Evolutionary conservation across 306 rosid species (phyloP).

Genomic region (Rosa lucieae): DNA sequence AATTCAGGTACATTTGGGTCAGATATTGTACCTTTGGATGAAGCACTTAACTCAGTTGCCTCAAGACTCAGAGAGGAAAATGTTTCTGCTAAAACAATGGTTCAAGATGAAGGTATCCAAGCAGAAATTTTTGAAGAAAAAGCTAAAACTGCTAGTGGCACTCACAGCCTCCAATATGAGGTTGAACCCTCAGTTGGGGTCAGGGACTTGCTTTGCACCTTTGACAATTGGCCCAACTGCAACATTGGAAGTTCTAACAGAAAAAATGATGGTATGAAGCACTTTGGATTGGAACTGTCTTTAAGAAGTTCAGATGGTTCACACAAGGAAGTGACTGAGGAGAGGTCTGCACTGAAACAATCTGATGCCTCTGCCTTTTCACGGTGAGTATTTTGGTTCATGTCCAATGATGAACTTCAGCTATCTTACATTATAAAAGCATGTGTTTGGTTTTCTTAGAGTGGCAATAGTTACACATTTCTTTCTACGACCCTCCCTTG

Average conservation of each 20-base stretch:
- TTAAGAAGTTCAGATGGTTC: slow-evolving; percentile 38
- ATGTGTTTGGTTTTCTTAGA: not conserved
- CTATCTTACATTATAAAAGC: not conserved
- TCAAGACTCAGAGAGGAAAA: slow-evolving; percentile 36
- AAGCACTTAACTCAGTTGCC: slow-evolving; percentile 30
- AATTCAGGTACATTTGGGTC: slow-evolving; percentile 38
- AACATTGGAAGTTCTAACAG: slow-evolving; percentile 27
- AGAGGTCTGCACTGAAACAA: slow-evolving; percentile 46
- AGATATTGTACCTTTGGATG: slow-evolving; percentile 34
- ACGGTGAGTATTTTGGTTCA: slow-evolving; percentile 42
- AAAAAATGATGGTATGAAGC: slow-evolving; percentile 31
- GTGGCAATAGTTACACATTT: not conserved
- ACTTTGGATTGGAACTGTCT: slow-evolving; percentile 57
- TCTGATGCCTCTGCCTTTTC: slow-evolving; percentile 73
- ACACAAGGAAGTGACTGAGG: slow-evolving; percentile 39
- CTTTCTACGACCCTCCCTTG: not conserved
- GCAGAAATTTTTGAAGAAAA: slow-evolving; percentile 33
- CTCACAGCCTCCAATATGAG: slow-evolving; percentile 31
- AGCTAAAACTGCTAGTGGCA: slow-evolving; percentile 31
- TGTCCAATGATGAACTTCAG: not conserved
- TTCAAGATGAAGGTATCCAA: slow-evolving; percentile 27
- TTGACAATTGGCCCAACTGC: slow-evolving; percentile 40
- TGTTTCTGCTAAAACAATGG: slow-evolving; percentile 26
- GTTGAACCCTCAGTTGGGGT: slow-evolving; percentile 49
- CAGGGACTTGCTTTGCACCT: slow-evolving; percentile 64